Base-by-base conservation (phyloP, 768 basidiomycete genomes). In the Agrocybe praecox region DNA sequence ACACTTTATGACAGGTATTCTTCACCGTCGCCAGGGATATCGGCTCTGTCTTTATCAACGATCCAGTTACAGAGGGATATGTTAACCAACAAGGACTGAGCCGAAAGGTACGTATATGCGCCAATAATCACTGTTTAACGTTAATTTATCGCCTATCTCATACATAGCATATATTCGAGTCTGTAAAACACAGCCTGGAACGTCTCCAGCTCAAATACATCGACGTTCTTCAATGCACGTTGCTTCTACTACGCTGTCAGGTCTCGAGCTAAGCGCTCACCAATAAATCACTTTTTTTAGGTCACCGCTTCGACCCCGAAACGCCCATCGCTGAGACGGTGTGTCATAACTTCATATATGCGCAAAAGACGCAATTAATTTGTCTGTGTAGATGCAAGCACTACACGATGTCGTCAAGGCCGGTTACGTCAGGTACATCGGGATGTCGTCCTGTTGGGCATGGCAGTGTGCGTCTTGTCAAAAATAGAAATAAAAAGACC, bases 131-230 rank as follows among this genome's bases (percentile, higher is more conserved):
- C 44, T 0, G 18, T 48, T 18, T 34, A 15, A 12, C 24, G 6
- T 24, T 14, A n/a, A 48, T 62, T 2, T 63, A 67, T 62, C 66
- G 69, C 33, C 26, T 19, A 42, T 46, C 51, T n/a, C 6, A n/a
- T 40, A 23, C 23, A 26, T 45, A 91, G 85, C 84, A 87, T 63
- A 90, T 92, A 36, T 92, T 93, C 61, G 87, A 86, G 29, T 74
- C 83, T 0, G 81, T 88, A 34, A 85, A 86, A 63, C 71, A 74
- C 15, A 84, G 83, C 43, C 69, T 92, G 56, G 71, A 87, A 65
- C 79, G 90, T 17, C 76, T 93, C 2, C 86, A 90, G 46, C 68
- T 90, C 22, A 90, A 92, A 49, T 90, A 91, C 59, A 78, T 93
- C 63, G 92, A 92, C 63, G 71, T 92, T 1, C 71, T 91, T 7